phyloP scores from a whole-genome alignment of 2,329 filamentous ascomycete genomes.

The Myriosclerotinia curreyana region DNA sequence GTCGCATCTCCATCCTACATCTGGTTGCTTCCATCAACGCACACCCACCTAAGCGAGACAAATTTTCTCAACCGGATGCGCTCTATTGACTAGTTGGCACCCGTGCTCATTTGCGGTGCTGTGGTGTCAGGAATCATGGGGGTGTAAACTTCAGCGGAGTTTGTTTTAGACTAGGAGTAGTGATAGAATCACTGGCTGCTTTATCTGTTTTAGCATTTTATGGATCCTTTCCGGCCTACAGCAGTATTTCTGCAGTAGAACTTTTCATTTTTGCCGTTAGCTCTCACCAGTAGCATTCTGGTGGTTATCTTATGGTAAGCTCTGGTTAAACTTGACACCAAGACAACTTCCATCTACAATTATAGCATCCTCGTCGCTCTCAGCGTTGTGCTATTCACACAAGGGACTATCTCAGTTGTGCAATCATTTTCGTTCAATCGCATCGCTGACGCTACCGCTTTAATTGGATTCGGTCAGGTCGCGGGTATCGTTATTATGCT shows the following conservation, averaged over 20 bases:
- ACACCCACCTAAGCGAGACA: not conserved
- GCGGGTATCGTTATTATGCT: slow-evolving; percentile 39
- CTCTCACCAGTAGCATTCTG: not conserved
- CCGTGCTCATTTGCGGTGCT: slow-evolving; percentile 38
- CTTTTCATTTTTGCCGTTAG: slow-evolving; percentile 25
- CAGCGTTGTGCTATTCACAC: slow-evolving; percentile 38
- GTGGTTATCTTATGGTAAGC: slow-evolving; percentile 24
- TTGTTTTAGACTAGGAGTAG: slow-evolving; percentile 35
- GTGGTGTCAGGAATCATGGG: slow-evolving; percentile 40
- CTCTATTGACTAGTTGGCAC: slow-evolving; percentile 31
- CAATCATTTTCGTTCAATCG: slow-evolving; percentile 19
- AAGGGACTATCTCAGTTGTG: no score
- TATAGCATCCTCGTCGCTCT: slow-evolving; percentile 42
- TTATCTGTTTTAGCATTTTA: slow-evolving; percentile 47
- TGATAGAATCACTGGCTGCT: slow-evolving; percentile 34
- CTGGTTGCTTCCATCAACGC: slow-evolving; percentile 21
- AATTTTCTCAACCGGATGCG: not conserved
- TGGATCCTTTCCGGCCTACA: slow-evolving; percentile 29
- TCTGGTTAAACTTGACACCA: not conserved
- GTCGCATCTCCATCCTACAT: slow-evolving; percentile 23
- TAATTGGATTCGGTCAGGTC: slow-evolving; percentile 39
- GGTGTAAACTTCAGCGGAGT: slow-evolving; percentile 40
- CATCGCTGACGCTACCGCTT: slow-evolving; percentile 38
- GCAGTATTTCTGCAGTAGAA: slow-evolving; percentile 39
- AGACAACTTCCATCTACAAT: slow-evolving; percentile 31